Evolutionary conservation across 1,284 basidiomycete species (phyloP).

Genomic region (Vanrija humicola): DNA sequence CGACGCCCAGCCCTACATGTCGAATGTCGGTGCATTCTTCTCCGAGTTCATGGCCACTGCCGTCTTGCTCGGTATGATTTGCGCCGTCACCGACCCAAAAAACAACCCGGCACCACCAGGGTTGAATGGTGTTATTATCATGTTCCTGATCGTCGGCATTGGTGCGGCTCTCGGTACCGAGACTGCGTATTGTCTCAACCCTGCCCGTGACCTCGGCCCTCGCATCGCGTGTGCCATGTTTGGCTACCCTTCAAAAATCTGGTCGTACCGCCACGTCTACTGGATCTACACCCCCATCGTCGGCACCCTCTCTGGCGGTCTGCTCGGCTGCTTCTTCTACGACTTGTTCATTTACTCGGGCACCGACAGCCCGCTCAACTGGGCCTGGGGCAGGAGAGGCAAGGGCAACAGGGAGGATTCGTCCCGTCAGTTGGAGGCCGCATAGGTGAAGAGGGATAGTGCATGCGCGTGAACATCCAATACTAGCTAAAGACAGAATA

Average conservation of each 20-base stretch:
- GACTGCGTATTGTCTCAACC: slow-evolving; percentile 28
- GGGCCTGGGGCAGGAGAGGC: not conserved
- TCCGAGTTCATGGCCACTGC: slow-evolving; percentile 13
- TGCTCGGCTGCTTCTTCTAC: slow-evolving; percentile 10
- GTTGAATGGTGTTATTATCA: slow-evolving; percentile 9
- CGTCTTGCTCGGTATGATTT: slow-evolving; percentile 9
- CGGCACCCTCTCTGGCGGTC: not conserved
- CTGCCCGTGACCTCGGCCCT: slow-evolving; percentile 37
- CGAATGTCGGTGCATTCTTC: slow-evolving; percentile 8
- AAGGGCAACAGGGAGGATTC: too few relatives aligned
- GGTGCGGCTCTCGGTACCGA: slow-evolving; percentile 13
- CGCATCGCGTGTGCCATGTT: slow-evolving; percentile 27
- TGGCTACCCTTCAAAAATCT: slow-evolving; percentile 27
- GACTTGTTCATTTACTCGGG: slow-evolving; percentile 10
- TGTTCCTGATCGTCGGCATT: slow-evolving; percentile 11
- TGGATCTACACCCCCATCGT: slow-evolving; percentile 18
- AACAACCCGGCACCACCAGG: slow-evolving; percentile 10
- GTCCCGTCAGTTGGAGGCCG: too few relatives aligned
- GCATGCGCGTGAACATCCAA: too few relatives aligned
- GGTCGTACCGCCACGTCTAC: slow-evolving; percentile 26
- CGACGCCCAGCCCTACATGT: slow-evolving; percentile 6
- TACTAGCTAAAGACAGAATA: too few relatives aligned
- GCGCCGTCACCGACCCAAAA: slow-evolving; percentile 4
- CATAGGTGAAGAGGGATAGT: too few relatives aligned
- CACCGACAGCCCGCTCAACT: slow-evolving; percentile 10